These are phyloP conservation scores for Carex cristatella DNA, from an alignment of 176 grass and related monocot species.

Conservation along the genomic window DNA sequence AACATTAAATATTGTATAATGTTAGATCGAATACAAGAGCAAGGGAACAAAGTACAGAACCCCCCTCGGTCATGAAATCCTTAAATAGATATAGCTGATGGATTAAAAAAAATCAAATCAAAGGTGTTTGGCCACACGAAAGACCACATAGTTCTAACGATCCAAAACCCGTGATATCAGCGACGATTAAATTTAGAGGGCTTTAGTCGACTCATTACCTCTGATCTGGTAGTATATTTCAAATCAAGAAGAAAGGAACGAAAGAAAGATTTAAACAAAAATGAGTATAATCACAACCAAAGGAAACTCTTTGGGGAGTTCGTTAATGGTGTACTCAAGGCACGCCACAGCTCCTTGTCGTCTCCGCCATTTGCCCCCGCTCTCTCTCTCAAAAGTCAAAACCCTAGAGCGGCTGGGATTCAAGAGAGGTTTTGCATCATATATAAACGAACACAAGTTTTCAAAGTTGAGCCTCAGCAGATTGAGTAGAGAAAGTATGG, in stretches of 20 bases:
- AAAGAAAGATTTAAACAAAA: background rate
- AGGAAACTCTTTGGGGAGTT: background rate
- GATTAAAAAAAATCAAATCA: background rate
- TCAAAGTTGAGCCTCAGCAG: background rate
- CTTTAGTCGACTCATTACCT: background rate
- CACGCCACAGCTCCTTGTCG: background rate
- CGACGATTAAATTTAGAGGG: background rate
- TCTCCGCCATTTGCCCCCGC: background rate
- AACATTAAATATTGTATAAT: background rate
- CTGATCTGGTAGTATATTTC: background rate
- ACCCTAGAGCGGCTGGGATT: background rate
- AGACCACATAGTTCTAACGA: slow-evolving; percentile 24
- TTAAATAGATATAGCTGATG: slow-evolving; percentile 14
- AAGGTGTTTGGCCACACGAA: slow-evolving; percentile 11
- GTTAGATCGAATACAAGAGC: slow-evolving; percentile 21
- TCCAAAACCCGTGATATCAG: slow-evolving; percentile 16
- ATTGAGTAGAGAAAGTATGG: background rate
- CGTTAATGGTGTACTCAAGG: background rate
- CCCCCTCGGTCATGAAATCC: slow-evolving; percentile 25
- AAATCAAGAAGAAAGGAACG: background rate
- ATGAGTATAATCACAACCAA: background rate
- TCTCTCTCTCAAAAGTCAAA: background rate
- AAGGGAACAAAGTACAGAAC: background rate
- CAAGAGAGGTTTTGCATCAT: background rate
- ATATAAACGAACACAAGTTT: background rate